Base-by-base conservation (phyloP, 2,329 filamentous ascomycete species). In the Fusarium sp. region DNA sequence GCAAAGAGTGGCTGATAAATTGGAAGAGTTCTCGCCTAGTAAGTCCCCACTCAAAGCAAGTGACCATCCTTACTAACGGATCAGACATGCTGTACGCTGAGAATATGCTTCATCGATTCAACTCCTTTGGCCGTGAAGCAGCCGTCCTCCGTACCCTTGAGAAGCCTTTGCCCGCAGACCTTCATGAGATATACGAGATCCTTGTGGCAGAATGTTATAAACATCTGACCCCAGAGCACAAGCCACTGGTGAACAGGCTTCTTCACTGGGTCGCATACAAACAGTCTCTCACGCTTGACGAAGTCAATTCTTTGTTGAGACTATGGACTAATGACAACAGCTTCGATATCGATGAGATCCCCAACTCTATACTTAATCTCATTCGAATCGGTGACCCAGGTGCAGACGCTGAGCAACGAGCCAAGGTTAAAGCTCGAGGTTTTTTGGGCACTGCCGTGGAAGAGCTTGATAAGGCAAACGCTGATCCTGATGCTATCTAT, bases 31-130 rank as follows among this genome's bases (percentile, higher is more conserved):
- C 12, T 76, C 79, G 2, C 78, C 80, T 9, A 77, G 78, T 80
- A 67, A 67, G 78, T 65, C 2, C 6, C 2, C 9, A 10, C 2
- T n/a, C 3, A 4, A 22, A 22, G 11, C n/a, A 52, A 8, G 20
- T 6, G 18, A 13, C 4, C 34, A 2, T 7, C 7, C 4, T 13
- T 12, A 27, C 27, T 25, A 8, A 16, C 12, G 1, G 18, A 1
- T 12, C 1, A 80, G 78, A 77, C 24, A 75, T 82, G 69, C 71
- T 81, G 1, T 81, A 81, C 32, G 76, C 77, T 0, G 76, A 81
- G 25, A 78, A 81, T n/a, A 71, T 81, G 27, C 70, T 82, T 0
- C 44, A 64, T 9, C 67, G 77, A 0, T 63, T 81, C 6, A 72
- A 78, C 10, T 61, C 71, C 10, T 67, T 81, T 2, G 76, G 77